Evolutionary conservation across 2,329 filamentous ascomycete genomes (phyloP).

Genomic region (Cladophialophora psammophila): DNA sequence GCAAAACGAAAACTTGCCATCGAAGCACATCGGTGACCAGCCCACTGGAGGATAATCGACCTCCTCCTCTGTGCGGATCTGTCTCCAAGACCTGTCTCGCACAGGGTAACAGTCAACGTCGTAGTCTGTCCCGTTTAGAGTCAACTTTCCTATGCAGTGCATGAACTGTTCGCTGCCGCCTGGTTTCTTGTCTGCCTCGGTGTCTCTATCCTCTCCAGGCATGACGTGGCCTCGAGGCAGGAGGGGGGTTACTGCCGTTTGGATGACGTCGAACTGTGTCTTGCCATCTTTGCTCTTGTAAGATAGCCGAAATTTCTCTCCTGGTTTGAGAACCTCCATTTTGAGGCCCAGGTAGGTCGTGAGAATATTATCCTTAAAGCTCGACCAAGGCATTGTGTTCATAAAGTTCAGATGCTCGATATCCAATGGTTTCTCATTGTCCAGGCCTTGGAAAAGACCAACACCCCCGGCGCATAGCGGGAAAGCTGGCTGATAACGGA

Average conservation of each 20-base stretch:
- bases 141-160: not conserved
- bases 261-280: not conserved
- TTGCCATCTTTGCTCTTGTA: slow-evolving; percentile 3
- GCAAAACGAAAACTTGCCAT: not conserved
- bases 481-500: not conserved
- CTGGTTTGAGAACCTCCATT: not conserved
- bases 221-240: slow-evolving; percentile 6
- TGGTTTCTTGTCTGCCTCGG: slow-evolving; percentile 67
- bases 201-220: slow-evolving; percentile 49
- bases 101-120: slow-evolving; percentile 9
- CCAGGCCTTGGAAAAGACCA: slow-evolving; percentile 1
- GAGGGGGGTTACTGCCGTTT: not conserved
- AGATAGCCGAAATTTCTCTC: not conserved
- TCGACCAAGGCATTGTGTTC: slow-evolving; percentile 1
- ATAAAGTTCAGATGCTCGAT: slow-evolving; percentile 6
- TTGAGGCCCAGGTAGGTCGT: not conserved
- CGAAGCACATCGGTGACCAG: slow-evolving; percentile 8
- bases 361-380: not conserved
- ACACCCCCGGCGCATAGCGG: not conserved
- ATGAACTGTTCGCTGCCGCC: slow-evolving; percentile 57
- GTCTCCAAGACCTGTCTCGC: slow-evolving; percentile 9
- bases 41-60: not conserved
- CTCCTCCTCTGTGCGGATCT: slow-evolving; percentile 9
- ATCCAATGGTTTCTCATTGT: not conserved
- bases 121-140: not conserved